Base-by-base conservation (phyloP, 2,329 filamentous ascomycete species). In the Verticillium tricorpus region DNA sequence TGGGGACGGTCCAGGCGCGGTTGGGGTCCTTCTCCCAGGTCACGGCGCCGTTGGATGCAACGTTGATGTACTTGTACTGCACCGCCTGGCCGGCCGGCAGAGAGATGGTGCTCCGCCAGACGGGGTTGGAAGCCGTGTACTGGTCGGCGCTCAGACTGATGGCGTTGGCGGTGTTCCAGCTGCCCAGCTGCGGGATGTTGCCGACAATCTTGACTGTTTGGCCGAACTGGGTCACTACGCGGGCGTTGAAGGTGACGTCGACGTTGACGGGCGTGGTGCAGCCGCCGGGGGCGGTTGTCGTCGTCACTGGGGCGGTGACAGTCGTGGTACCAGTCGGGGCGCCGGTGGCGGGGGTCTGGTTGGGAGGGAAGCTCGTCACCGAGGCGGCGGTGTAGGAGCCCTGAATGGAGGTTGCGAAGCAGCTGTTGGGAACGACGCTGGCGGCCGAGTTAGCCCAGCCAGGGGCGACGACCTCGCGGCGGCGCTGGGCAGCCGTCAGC, bases 61-160 rank as follows among this genome's bases (percentile, higher is more conserved):
- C 80, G 58, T 84, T 82, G 67, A 92, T 82, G 70, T 85, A 92
- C 77, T 92, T 91, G 73, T 91, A 92, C 75, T 86, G 69, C 54
- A 92, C 77, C 2, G 72, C 74, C 57, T 78, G 77, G 2, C 88
- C 88, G 0, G 85, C 78, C 0, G 78, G 73, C 17, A 92, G 72
- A 1, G 74, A 76, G 32, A 91, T 70, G 0, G 82, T 82, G 0
- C 73, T 79, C 56, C 76, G 80, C 90, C 89, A 92, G 6, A 89
- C 66, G 0, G 84, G 86, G 67, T 89, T 85, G 37, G 71, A 74
- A 2, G 76, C 67, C 0, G 85, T 88, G 70, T 92, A 92, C 19
- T 78, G 69, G 17, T 74, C 77, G 2, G 89, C 85, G 56, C 80
- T 83, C 22, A 93, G 77, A 0, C 83, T 68, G 2, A 89, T 69